A percentile compares a stretch with the other conserved stretches of the same genome.
phyloP scores from a whole-genome alignment of 1,139 yeast species.

The Lodderomyces metapsilosis region DNA sequence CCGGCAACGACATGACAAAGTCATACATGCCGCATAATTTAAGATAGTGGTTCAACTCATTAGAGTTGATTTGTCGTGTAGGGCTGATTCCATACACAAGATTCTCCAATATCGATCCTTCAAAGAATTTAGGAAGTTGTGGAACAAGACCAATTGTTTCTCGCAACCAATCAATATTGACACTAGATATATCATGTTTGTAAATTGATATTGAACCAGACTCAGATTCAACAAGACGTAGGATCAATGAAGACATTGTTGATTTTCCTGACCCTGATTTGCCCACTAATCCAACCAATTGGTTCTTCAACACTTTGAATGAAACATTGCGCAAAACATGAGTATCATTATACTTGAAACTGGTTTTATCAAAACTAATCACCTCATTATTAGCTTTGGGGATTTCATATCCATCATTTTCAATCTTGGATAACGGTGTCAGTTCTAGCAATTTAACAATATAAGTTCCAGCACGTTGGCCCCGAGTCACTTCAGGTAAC shows the following conservation, averaged over 20 bases:
- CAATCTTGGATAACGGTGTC: constrained; percentile 25
- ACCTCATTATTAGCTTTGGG: constrained; percentile 20
- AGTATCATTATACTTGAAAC: constrained; percentile 47
- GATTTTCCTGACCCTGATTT: constrained; percentile 83
- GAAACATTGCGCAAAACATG: constrained; percentile 32
- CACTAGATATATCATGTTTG: constrained; percentile 39
- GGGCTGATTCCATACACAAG: constrained; percentile 57
- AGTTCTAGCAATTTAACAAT: constrained; percentile 45
- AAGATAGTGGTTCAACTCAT: constrained; percentile 41
- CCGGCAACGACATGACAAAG: constrained; percentile 52
- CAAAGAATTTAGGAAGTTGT: constrained; percentile 64
- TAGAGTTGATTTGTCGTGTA: constrained; percentile 22
- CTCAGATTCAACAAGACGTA: constrained; percentile 45
- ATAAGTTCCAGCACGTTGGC: constrained; percentile 67
- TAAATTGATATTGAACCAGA: constrained; percentile 35
- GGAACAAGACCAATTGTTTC: constrained; percentile 61
- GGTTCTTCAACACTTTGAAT: constrained; percentile 42
- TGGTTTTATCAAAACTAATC: constrained; percentile 41
- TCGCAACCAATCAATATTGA: constrained; percentile 52
- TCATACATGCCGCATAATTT: constrained; percentile 48
- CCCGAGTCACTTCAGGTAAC: constrained; percentile 76
- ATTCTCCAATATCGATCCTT: constrained; percentile 67
- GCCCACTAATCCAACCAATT: constrained; percentile 66
- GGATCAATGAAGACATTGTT: constrained; percentile 54
- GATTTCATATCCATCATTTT: constrained; percentile 24